These are phyloP conservation scores for Strobilomyces confusus DNA, from an alignment of 768 basidiomycete genomes.

Conservation along the genomic window DNA sequence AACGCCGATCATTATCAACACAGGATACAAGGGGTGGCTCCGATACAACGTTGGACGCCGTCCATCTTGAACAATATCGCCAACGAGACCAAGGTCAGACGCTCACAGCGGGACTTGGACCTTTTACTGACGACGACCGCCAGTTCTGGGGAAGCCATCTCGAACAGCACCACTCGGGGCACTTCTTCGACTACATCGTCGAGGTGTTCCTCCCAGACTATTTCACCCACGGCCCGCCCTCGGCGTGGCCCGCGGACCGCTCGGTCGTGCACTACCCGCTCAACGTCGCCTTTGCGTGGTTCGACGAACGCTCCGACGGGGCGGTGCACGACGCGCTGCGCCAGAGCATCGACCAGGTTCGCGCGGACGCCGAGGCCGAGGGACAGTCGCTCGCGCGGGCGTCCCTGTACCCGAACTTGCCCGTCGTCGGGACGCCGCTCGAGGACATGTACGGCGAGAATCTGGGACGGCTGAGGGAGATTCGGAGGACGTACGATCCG, in stretches of 20 bases:
- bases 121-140: not conserved
- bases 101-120: not conserved
- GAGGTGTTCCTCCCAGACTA: not conserved
- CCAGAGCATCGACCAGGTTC: not conserved
- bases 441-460: not conserved
- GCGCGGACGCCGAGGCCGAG: not conserved
- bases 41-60: not conserved
- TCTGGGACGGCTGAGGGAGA: not conserved
- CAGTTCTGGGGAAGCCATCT: not conserved
- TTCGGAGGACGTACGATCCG: not conserved
- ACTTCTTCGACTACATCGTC: not conserved
- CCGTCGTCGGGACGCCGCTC: not conserved
- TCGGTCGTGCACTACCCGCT: not conserved
- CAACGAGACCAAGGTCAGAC: not conserved
- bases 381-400: not conserved
- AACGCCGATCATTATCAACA: too few species aligned
- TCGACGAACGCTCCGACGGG: not conserved
- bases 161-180: not conserved
- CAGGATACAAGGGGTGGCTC: not conserved
- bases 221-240: not conserved
- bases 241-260: not conserved
- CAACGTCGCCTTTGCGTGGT: not conserved
- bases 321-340: not conserved
- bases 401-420: not conserved
- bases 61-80: not conserved